These are phyloP conservation scores for Prunella vulgaris DNA, from an alignment of 257 asterid species.

Conservation along the genomic window DNA sequence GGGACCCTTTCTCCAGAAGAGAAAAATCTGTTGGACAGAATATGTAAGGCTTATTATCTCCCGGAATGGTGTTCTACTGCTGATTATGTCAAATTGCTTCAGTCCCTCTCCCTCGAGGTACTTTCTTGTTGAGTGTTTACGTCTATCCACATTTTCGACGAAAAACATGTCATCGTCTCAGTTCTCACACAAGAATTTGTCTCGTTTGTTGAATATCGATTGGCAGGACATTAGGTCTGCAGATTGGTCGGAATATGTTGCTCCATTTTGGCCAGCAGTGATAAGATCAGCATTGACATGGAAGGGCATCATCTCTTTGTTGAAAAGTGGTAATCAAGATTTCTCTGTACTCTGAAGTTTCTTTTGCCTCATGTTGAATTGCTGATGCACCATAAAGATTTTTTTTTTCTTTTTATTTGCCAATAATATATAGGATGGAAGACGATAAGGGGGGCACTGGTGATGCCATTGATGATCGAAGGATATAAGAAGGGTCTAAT, in stretches of 20 bases:
- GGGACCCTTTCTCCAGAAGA: constrained; percentile 61
- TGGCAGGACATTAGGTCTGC: constrained; percentile 71
- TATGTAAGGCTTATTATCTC: constrained; percentile 72
- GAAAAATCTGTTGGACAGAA: constrained; percentile 52
- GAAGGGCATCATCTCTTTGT: constrained; percentile 81
- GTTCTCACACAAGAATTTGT: too few species aligned
- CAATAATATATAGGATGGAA: constrained; percentile 67
- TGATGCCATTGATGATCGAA: constrained; percentile 86
- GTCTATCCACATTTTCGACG: not conserved
- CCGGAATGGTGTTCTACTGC: constrained; percentile 93
- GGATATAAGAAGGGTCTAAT: constrained; percentile 84
- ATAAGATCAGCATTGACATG: constrained; percentile 79
- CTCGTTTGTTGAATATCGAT: not conserved
- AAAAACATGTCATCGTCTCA: not conserved
- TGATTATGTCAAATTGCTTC: constrained; percentile 68
- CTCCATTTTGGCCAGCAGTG: constrained; percentile 99
- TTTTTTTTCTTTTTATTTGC: not conserved
- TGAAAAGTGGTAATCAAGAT: constrained; percentile 57
- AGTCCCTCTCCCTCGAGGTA: constrained; percentile 78
- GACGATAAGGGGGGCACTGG: constrained; percentile 84
- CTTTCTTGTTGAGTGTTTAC: not conserved
- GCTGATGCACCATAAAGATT: not conserved
- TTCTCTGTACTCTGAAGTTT: not conserved
- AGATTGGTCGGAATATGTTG: constrained; percentile 88
- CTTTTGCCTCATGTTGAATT: not conserved